Base-by-base conservation (phyloP, 78 protist genomes). In the Bodo saltans region DNA sequence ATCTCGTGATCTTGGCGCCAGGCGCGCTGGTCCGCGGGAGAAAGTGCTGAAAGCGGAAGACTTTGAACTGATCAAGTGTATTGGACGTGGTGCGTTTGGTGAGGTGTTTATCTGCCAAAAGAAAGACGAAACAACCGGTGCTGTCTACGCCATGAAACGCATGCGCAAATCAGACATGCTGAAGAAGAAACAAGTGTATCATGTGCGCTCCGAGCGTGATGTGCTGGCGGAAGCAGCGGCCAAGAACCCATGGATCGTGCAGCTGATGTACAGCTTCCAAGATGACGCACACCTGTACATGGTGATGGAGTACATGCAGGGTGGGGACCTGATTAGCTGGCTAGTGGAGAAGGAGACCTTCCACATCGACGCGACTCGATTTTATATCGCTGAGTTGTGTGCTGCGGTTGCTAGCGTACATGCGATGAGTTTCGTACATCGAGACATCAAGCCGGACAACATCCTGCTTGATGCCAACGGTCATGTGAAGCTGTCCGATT, bases 71-170 rank as follows among this genome's bases (percentile, higher is more conserved):
- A 34, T 92, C 32, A 83, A 79, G 1, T 80, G 85, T 41, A 93
- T 93, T 52, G 96, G 96, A 8, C 53, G 89, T n/a, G 96, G 96
- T 37, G 94, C 94, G 1, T 93, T 92, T 60, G 96, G 96, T 0
- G 81, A 84, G 81, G 90, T 87, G 30, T 79, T 28, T 26, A 3
- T 86, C 11, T 17, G 12, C 42, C 53, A 79, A 37, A 68, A 79
- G 30, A 37, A 42, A 27, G 52, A 42, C 53, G 71, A 79, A n/a
- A n/a, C n/a, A n/a, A 78, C 69, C 27, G 30, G 40, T 11, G 84
- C 83, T 28, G 1, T 85, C 81, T 78, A 1, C 60, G 92, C 91
- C 32, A 75, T 89, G 84, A 92, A 92, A 79, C 75, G 35, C 53
- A 69, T 89, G 68, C 32, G 52, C 25, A 92, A 88, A 78, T 34